Conservation (phyloP, 371 early-diverging fungal genomes). For the Mucor ambiguus region DNA sequence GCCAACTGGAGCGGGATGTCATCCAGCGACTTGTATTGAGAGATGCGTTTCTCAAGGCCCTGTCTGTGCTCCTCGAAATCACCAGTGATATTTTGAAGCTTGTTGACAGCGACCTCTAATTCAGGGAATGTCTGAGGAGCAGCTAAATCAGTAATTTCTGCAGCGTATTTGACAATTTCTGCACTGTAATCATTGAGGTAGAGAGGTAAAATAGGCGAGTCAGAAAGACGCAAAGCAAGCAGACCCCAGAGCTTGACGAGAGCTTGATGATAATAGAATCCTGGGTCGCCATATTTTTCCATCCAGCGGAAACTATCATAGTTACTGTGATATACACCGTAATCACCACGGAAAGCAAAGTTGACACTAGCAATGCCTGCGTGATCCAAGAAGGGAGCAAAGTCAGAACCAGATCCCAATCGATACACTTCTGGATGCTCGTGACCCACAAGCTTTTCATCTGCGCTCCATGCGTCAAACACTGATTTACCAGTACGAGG, state of each 20-base stretch:
- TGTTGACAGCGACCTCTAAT: conserved; percentile 13
- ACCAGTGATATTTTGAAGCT: conserved; percentile 1
- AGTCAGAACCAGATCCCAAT: conserved; percentile 66
- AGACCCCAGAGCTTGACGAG: conserved; percentile 46
- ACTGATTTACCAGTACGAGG: conserved; percentile 52
- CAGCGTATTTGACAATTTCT: conserved; percentile 14
- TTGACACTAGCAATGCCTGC: conserved; percentile 62
- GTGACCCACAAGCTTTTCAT: conserved; percentile 8
- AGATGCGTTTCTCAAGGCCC: conserved; percentile 5
- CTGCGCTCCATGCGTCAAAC: conserved; percentile 55
- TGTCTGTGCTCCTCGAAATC: conserved; percentile 16
- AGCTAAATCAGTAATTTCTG: background rate
- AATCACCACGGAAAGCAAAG: conserved; percentile 51
- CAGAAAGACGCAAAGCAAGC: conserved; percentile 40
- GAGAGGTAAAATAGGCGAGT: conserved; percentile 40
- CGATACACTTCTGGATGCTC: conserved; percentile 27
- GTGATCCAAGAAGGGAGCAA: conserved; percentile 61
- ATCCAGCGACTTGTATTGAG: conserved; percentile 9
- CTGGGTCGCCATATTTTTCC: conserved; percentile 67
- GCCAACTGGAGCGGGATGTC: conserved; percentile 8
- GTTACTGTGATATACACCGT: conserved; percentile 69
- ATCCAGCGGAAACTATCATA: conserved; percentile 67
- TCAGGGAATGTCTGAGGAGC: conserved; percentile 15
- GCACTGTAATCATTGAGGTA: conserved; percentile 41
- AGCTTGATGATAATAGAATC: conserved; percentile 59